Evolutionary conservation across 129 eudicot genomes (phyloP), one percentile per base, ranked within the genome.

Genomic region (Flaveria trinervia): DNA sequence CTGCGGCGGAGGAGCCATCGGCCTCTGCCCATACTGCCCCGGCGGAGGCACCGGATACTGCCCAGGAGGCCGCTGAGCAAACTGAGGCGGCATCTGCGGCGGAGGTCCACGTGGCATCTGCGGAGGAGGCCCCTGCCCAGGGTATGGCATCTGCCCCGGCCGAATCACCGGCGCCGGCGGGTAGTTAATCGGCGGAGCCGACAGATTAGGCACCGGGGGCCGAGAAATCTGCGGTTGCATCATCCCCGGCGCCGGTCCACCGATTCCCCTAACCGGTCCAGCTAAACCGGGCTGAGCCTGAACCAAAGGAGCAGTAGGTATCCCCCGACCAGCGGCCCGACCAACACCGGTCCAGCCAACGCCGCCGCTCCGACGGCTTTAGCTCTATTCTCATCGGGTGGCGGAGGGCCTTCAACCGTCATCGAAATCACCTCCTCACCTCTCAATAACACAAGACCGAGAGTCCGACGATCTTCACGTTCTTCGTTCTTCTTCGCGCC

Each of bases 401-500:
- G 96, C 9, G 98, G 98, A 3, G 98, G 98, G 30, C 98, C 97
- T 77, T 93, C 98, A 48, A 93, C 98, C 7, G 97, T 93, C 91
- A 93, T 89, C 54, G 98, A 93, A 26, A 93, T 83, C 41, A 93
- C 97, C 73, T 93, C 98, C 48, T 93, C 98, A 22, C 98, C 98
- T 0, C 98, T 66, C 80, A 93, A 85, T 16, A 90, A 83, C 39
- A 93, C 92, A 33, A 90, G 96, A 44, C 98, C 98, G 0, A 93
- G 92, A 0, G 98, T 93, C 36, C 97, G 88, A 25, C 98, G 90
- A 49, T 93, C 96, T 9, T 93, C 98, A 12, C 96, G 89, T 7
- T 93, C 98, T 41, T 88, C 91, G 57, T 79, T 68, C 56, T 78
- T 82, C 64, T 88, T 89, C 11, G 91, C 78, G 3, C 91, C 90